A percentile compares a stretch with the other conserved stretches of the same genome.
phyloP scores from a whole-genome alignment of 2,329 filamentous ascomycete species.

The Juglanconis oblonga region DNA sequence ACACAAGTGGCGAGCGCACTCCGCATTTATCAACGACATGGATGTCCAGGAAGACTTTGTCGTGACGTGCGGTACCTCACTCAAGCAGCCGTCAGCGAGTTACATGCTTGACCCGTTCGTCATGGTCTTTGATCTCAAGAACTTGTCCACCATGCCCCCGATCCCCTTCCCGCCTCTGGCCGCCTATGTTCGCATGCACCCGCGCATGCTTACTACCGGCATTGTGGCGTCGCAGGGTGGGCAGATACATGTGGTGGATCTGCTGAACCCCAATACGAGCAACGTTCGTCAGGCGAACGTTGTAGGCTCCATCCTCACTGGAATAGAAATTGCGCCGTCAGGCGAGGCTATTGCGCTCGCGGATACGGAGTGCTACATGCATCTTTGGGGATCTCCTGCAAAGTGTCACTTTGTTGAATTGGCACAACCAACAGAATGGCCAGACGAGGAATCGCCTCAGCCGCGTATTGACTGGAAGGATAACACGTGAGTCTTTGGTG shows the following conservation, averaged over 20 bases:
- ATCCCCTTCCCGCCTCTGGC: conserved; percentile 91
- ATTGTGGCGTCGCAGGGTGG: conserved; percentile 90
- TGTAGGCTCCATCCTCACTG: conserved; percentile 63
- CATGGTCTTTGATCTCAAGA: conserved; percentile 94
- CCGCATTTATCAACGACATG: conserved; percentile 90
- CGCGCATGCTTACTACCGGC: conserved; percentile 89
- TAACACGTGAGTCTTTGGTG: conserved; percentile 57
- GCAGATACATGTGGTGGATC: conserved; percentile 91
- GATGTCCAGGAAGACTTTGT: conserved; percentile 94
- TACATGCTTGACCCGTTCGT: conserved; percentile 89
- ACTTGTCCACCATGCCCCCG: conserved; percentile 79
- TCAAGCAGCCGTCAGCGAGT: conserved; percentile 69
- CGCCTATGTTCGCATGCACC: conserved; percentile 94
- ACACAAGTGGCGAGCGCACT: conserved; percentile 88
- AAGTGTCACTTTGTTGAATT: conserved; percentile 87
- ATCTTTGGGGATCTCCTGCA: conserved; percentile 82
- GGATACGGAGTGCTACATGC: conserved; percentile 74
- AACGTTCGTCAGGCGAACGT: conserved; percentile 82
- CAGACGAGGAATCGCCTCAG: conserved; percentile 59
- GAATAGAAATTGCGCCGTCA: conserved; percentile 83
- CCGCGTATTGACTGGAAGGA: conserved; percentile 64
- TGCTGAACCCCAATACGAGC: conserved; percentile 88
- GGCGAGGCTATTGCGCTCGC: conserved; percentile 81
- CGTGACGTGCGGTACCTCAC: conserved; percentile 90
- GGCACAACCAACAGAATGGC: conserved; percentile 73